A percentile compares a stretch with the other conserved stretches of the same genome.
These are phyloP conservation scores for Chalaropsis ovoidea DNA, from an alignment of 2,329 filamentous ascomycete genomes.

Conservation along the genomic window DNA sequence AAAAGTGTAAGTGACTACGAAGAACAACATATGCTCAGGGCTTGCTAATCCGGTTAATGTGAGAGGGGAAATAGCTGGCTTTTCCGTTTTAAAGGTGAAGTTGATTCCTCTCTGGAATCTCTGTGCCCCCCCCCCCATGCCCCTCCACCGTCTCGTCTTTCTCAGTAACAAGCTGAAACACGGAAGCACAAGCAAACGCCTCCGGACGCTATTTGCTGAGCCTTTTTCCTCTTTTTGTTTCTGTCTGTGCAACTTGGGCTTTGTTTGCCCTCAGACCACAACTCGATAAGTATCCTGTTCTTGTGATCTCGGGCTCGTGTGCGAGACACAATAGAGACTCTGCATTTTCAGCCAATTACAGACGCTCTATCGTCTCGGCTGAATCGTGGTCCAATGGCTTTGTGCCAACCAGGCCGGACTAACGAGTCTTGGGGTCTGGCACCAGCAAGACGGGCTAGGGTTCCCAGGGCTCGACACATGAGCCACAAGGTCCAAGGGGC, in stretches of 20 bases:
- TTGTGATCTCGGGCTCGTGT: neutral
- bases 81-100: too few relatives aligned
- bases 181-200: constrained; percentile 5
- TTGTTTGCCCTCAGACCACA: neutral
- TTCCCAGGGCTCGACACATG: neutral
- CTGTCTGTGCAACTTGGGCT: constrained; percentile 2
- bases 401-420: neutral
- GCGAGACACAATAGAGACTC: neutral
- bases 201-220: neutral
- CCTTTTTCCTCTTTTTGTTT: neutral
- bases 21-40: too few relatives aligned
- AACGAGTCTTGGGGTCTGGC: neutral
- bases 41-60: too few relatives aligned
- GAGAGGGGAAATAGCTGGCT: too few relatives aligned
- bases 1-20: too few relatives aligned
- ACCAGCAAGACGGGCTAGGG: neutral
- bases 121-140: too few relatives aligned
- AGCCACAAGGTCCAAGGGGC: neutral
- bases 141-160: neutral
- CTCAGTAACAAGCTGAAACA: neutral
- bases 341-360: neutral
- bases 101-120: too few relatives aligned
- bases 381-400: neutral
- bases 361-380: neutral
- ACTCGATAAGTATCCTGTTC: constrained; percentile 2